Conservation (phyloP, 106 monocot species). For the Dendrobium chrysotoxum region DNA sequence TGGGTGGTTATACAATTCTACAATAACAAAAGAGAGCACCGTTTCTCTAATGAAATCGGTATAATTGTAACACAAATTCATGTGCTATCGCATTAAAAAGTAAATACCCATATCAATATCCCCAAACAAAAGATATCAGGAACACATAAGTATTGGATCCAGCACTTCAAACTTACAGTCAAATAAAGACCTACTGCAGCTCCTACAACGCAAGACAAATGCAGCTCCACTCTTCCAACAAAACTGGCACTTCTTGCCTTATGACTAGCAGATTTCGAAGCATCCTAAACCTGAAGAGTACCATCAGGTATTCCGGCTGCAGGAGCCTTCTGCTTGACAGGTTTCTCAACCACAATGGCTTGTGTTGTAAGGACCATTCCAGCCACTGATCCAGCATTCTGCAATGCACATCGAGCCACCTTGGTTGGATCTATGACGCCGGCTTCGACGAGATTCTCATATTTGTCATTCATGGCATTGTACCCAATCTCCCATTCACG, state of each 20-base stretch:
- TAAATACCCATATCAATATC: too few relatives aligned
- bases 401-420: conserved; percentile 73
- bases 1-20: too few relatives aligned
- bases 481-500: conserved; percentile 71
- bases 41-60: too few relatives aligned
- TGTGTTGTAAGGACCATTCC: conserved; percentile 82
- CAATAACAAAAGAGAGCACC: too few relatives aligned
- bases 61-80: too few relatives aligned
- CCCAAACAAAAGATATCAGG: too few relatives aligned
- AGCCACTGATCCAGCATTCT: conserved; percentile 79
- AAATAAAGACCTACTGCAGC: too few relatives aligned
- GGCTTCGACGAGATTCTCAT: conserved; percentile 70
- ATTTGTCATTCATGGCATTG: conserved; percentile 76
- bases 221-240: neutral
- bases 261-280: neutral
- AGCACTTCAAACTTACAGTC: too few relatives aligned
- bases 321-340: conserved; percentile 39
- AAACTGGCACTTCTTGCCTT: neutral
- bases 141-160: too few relatives aligned
- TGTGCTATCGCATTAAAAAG: too few relatives aligned
- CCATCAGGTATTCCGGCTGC: conserved; percentile 13
- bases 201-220: neutral
- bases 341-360: conserved; percentile 84
- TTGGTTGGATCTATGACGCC: conserved; percentile 86
- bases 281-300: neutral